Base-by-base conservation (phyloP, 345 rosid genomes). In the Lagerstroemia speciosa region DNA sequence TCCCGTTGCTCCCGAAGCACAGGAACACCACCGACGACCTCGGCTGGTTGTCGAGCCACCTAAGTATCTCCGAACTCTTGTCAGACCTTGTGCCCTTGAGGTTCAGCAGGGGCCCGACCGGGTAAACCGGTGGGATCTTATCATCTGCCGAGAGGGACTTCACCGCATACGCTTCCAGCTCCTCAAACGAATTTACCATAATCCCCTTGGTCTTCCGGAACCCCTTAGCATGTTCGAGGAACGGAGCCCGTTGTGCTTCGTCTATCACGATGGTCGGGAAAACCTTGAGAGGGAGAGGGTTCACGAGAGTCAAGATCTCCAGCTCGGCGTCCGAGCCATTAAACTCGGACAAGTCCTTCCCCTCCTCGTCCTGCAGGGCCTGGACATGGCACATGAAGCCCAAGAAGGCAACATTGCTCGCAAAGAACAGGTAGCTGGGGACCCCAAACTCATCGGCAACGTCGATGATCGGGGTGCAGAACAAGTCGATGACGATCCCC, bases 1-100 rank as follows among this genome's bases (percentile, higher is more conserved):
- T 67, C 64, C 95, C 92, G 71, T n/a, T 66, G 82, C 92, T 86
- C 31, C 95, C 90, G 65, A 89, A 89, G 77, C 88, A 89, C 29
- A 89, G 71, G 72, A 86, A 86, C 69, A 85, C 87, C 17, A 83
- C 89, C 2, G 92, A 83, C 0, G 67, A 61, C 27, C 16, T 34
- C 0, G 88, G 86, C 8, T 89, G 92, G 57, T 74, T 74, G 57
- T 85, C 79, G 1, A 86, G 89, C 95, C 92, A 86, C 24, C 37
- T 45, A 36, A 82, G 3, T 65, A 82, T 80, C 32, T 78, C 79
- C 6, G 58, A 27, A 0, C 61, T 33, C 27, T 12, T 26, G 62
- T 22, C 16, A 17, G 32, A 7, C 29, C 45, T 53, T 36, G 53
- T 0, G 61, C 9, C 81, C 57, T 72, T 73, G 8, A 83, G 36